Percentiles rank a stretch among this genome's conserved stretches.
Evolutionary conservation across 2,329 filamentous ascomycete genomes (phyloP).

Genomic region (Trichoderma sp.): DNA sequence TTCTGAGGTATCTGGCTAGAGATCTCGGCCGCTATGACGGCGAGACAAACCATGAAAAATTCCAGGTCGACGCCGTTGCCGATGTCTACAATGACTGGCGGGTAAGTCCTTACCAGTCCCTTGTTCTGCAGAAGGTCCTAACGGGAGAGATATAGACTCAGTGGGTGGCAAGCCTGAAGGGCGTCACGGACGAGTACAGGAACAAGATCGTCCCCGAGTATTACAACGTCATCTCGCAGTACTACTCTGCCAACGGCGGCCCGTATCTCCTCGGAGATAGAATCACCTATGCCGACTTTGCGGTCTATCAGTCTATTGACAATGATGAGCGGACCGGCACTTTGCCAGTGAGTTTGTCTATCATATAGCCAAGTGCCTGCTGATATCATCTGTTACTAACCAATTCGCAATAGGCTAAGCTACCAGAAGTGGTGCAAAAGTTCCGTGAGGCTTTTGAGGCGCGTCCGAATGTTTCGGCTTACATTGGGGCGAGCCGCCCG

Average conservation of each 20-base stretch:
- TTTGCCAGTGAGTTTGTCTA: constrained; percentile 41
- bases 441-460: constrained; percentile 21
- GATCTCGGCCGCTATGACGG: constrained; percentile 44
- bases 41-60: constrained; percentile 43
- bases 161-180: constrained; percentile 37
- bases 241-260: constrained; percentile 38
- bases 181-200: constrained; percentile 39
- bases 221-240: constrained; percentile 37
- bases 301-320: constrained; percentile 44
- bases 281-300: constrained; percentile 45
- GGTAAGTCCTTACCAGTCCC: constrained; percentile 33
- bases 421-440: constrained; percentile 10
- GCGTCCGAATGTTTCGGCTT: constrained; percentile 11
- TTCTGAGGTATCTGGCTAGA: constrained; percentile 42
- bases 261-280: constrained; percentile 44
- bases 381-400: too few species aligned
- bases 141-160: constrained; percentile 24
- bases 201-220: constrained; percentile 37
- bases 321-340: constrained; percentile 41
- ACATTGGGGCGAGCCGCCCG: constrained; percentile 7
- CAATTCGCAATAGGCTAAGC: not conserved
- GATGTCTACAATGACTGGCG: constrained; percentile 47
- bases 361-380: not conserved
- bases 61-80: constrained; percentile 41
- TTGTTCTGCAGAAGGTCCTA: not conserved